A percentile compares a stretch with the other conserved stretches of the same genome.
phyloP scores from a whole-genome alignment of 805 yeast genomes.

The Candida suzukii region DNA sequence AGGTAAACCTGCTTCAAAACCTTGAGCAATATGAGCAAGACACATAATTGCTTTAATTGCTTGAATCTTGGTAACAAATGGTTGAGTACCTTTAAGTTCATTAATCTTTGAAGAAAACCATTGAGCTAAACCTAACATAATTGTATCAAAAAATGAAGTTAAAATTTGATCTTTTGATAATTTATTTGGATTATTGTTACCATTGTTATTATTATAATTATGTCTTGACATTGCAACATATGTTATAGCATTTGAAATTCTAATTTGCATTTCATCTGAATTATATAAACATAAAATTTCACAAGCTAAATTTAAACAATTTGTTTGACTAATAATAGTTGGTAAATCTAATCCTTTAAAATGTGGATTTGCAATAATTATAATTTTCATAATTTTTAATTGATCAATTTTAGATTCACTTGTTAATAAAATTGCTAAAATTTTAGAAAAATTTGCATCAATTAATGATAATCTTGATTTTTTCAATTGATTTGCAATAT shows the following conservation, averaged over 20 bases:
- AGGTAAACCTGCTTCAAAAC: slow-evolving; percentile 52
- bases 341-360: slow-evolving; percentile 27
- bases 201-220: slow-evolving; percentile 5
- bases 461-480: slow-evolving; percentile 40
- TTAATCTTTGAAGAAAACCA: slow-evolving; percentile 74
- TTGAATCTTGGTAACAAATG: slow-evolving; percentile 62
- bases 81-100: slow-evolving; percentile 62
- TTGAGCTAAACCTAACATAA: slow-evolving; percentile 70
- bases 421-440: slow-evolving; percentile 52
- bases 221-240: slow-evolving; percentile 15
- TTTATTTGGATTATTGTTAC: no score
- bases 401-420: slow-evolving; percentile 42
- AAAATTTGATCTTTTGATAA: slow-evolving; percentile 17
- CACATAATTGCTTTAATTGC: slow-evolving; percentile 71
- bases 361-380: slow-evolving; percentile 46
- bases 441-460: slow-evolving; percentile 39
- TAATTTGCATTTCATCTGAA: slow-evolving; percentile 16
- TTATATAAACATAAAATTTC: slow-evolving; percentile 37
- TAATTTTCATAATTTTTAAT: slow-evolving; percentile 41
- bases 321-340: slow-evolving; percentile 22
- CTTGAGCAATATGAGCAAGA: slow-evolving; percentile 43
- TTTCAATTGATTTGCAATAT: slow-evolving; percentile 49
- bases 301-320: slow-evolving; percentile 27
- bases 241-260: slow-evolving; percentile 36
- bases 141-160: slow-evolving; percentile 9